Evolutionary conservation across 306 rosid genomes (phyloP), one percentile per base, ranked within the genome.

Genomic region (Echinosophora koreensis): DNA sequence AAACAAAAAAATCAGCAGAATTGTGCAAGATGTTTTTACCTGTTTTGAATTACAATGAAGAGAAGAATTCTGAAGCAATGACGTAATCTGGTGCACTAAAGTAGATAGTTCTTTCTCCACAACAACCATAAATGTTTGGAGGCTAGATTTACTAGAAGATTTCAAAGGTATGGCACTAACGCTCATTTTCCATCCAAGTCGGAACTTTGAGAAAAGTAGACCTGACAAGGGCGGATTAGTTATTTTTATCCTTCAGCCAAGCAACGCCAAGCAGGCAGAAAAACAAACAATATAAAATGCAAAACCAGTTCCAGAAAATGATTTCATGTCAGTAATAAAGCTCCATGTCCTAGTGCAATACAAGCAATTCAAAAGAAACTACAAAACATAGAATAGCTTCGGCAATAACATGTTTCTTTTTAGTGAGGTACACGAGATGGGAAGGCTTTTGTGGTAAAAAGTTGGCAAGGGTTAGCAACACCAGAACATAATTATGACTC

Each of bases 161-260:
- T 87, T 86, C 78, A 79, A 83, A 73, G 97, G 92, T 80, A 95
- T 87, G 83, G 89, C 90, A 83, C 88, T 79, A 62, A 95, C 83
- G 74, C 65, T 88, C 91, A 88, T 85, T 87, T 89, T 95, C 98
- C 98, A 95, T 47, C 98, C 97, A 74, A 88, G 86, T 68, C 97
- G 93, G 44, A 89, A 92, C 81, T 82, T 90, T 0, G 96, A 80
- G 86, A 92, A 86, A 72, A 95, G 92, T 71, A 92, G 74, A 86
- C 81, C 98, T 95, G 92, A 76, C 79, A 83, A 81, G 71, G 41
- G 30, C 8, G 5, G 52, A 72, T 12, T 39, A 62, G 46, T 30
- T 32, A 54, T 38, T 44, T 55, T 66, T 46, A 73, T 30, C 76
- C 47, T 79, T 5, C 54, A 57, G 71, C 38, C 57, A 66, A 46